Evolutionary conservation across 495 filamentous ascomycete genomes (phyloP), one percentile per base, ranked within the genome.

Genomic region (Penicillium malachiteum): DNA sequence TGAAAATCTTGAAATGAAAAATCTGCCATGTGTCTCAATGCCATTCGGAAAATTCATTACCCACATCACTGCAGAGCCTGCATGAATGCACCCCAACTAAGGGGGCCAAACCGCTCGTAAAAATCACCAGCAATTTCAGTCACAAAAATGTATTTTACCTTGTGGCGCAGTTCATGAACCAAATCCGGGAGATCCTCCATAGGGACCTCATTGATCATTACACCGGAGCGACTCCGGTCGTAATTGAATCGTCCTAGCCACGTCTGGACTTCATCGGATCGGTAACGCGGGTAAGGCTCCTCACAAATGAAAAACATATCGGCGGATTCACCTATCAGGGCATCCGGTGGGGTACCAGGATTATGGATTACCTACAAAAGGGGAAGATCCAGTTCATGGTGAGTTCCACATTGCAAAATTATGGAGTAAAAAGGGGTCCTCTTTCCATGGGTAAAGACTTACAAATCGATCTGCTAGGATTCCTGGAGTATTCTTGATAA

Each of bases 61-160:
- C 21, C 21, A 26, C 21, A 26, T 26, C 5, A 46, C 46, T 49
- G n/a, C 32, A 49, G 18, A 49, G 46, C 46, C 13, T 49, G 32
- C 46, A 49, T 49, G 13, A 49, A 30, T 10, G 31, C 32, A 13
- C 14, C 33, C 46, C 46, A 49, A 26, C 46, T 49, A 7, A 7
- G n/a, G 33, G 46, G 46, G 18, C 46, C 46, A 37, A 49, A 49
- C n/a, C 46, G 46, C 46, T 49, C 46, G 32, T 49, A 49, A n/a
- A 49, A 49, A 21, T 49, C 46, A 18, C 46, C 46, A 18, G 46
- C 13, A 21, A 49, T 38, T 38, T 49, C 46, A 4, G 46, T 49
- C n/a, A 49, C 32, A 21, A 49, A 49, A 26, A 49, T 49, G 12
- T 49, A 49, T 11, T 26, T 30, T 7, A 32, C 31, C 11, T 26